Evolutionary conservation across 2,329 filamentous ascomycete species (phyloP).

Genomic region (Botrytis sinoallii): DNA sequence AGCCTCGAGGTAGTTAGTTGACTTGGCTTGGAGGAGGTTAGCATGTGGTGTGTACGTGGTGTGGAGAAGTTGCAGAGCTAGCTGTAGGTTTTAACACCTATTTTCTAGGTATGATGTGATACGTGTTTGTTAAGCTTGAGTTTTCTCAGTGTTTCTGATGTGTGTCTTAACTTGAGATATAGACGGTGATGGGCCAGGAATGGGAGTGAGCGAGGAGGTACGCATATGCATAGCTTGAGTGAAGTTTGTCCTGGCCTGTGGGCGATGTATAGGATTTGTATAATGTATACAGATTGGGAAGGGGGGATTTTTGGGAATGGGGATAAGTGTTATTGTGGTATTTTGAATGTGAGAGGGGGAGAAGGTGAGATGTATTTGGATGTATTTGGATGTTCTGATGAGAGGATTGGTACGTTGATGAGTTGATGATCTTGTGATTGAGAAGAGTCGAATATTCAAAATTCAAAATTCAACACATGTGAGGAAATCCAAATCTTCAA

Average conservation of each 20-base stretch:
- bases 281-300: too few species aligned
- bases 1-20: background rate
- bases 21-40: background rate
- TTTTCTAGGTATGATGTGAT: background rate
- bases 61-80: too few species aligned
- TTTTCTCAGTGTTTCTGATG: background rate
- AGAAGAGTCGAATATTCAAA: too few species aligned
- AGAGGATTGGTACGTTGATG: too few species aligned
- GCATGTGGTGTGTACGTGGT: background rate
- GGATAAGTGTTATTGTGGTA: background rate
- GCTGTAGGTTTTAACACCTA: background rate
- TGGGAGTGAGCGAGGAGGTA: background rate
- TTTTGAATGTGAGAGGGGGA: background rate
- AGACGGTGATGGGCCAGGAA: background rate
- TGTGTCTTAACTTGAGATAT: background rate
- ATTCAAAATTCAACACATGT: too few species aligned
- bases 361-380: too few species aligned
- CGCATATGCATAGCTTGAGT: rapidly evolving
- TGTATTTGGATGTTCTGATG: too few species aligned
- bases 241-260: rapidly evolving
- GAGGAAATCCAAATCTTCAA: too few species aligned
- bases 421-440: too few species aligned
- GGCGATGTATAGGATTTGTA: background rate
- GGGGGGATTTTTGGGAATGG: background rate
- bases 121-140: too few species aligned